phyloP scores from a whole-genome alignment of 306 rosid genomes.

The Quercus aquifolioides region DNA sequence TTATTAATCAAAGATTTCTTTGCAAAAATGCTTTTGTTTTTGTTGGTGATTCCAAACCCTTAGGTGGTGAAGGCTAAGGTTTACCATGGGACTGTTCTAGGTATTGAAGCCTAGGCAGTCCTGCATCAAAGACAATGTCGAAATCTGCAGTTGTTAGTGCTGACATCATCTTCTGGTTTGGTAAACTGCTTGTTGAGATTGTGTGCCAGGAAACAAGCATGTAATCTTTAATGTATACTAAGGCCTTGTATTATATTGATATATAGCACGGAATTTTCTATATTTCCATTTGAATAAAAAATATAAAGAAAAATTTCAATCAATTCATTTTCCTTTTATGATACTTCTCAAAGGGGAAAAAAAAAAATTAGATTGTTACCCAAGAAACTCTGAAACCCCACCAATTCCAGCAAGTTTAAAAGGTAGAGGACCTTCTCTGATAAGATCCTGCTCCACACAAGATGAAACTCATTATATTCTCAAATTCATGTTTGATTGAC shows the following conservation, averaged over 20 bases:
- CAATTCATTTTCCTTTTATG: neutral
- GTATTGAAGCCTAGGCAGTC: too few relatives aligned
- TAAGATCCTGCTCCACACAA: constrained; percentile 72
- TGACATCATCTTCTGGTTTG: constrained; percentile 4
- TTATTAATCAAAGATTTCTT: too few relatives aligned
- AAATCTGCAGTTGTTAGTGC: constrained; percentile 2
- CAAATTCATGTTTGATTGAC: constrained; percentile 9
- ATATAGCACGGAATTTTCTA: neutral
- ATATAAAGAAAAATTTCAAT: neutral
- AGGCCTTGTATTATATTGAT: too few relatives aligned
- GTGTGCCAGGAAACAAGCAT: neutral
- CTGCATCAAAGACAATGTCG: too few relatives aligned
- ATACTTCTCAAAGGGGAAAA: constrained; percentile 5
- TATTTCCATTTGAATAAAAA: neutral
- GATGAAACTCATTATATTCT: constrained; percentile 16
- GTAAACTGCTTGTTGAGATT: constrained; percentile 8
- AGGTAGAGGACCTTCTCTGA: constrained; percentile 78
- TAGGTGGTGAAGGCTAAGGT: too few relatives aligned
- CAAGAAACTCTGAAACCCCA: constrained; percentile 89
- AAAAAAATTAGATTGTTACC: constrained; percentile 38
- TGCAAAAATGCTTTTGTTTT: too few relatives aligned
- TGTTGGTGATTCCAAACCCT: too few relatives aligned
- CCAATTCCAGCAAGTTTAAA: constrained; percentile 94
- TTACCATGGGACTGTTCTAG: too few relatives aligned
- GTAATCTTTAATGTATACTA: neutral